Evolutionary conservation across 495 filamentous ascomycete genomes (phyloP).

Genomic region (Podospora conica): DNA sequence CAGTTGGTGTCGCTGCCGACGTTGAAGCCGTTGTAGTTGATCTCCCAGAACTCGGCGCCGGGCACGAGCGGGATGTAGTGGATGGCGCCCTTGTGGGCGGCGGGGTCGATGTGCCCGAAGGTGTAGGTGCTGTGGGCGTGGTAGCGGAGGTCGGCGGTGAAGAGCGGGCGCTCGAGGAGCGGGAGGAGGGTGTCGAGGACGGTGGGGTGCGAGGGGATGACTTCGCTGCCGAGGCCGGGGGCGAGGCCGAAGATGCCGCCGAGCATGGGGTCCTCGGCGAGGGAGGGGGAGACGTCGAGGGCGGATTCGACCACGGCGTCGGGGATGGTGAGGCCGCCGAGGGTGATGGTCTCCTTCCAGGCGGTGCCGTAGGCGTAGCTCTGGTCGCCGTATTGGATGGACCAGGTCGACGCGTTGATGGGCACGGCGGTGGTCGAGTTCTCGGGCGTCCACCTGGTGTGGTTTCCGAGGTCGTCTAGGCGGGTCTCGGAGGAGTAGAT

Average conservation of each 20-base stretch:
- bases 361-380: conserved; percentile 32
- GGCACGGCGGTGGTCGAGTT: conserved; percentile 56
- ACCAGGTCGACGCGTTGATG: conserved; percentile 51
- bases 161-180: conserved; percentile 43
- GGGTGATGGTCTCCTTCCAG: conserved; percentile 32
- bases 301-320: conserved; percentile 51
- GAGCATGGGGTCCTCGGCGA: conserved; percentile 22
- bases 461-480: conserved; percentile 1
- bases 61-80: conserved; percentile 57
- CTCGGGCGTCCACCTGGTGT: conserved; percentile 32
- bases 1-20: conserved; percentile 46
- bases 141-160: conserved; percentile 62
- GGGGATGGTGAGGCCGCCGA: conserved; percentile 47
- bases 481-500: conserved; percentile 21
- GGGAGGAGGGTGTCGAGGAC: conserved; percentile 62
- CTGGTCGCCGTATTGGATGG: conserved; percentile 56
- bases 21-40: conserved; percentile 51
- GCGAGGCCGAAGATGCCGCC: conserved; percentile 37
- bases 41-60: conserved; percentile 59
- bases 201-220: conserved; percentile 50
- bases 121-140: conserved; percentile 64
- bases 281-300: conserved; percentile 23
- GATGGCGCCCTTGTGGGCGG: conserved; percentile 44
- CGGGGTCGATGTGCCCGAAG: conserved; percentile 67
- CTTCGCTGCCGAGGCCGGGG: conserved; percentile 28